Base-by-base conservation (phyloP, 306 rosid species). In the Vigna reflexopilosa region DNA sequence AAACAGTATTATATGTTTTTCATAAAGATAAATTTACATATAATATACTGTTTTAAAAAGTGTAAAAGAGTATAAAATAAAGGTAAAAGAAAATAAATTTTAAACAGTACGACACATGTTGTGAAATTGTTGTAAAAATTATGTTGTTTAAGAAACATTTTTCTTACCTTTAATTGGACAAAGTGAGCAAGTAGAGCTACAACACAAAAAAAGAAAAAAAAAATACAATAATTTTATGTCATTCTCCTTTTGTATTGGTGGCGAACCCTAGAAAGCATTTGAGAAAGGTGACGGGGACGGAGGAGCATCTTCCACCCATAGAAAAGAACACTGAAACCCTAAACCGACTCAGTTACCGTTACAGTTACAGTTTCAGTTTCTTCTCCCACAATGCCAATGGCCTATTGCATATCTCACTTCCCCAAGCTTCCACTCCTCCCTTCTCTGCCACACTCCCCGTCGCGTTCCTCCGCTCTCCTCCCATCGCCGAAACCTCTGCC, bases 351-450 rank as follows among this genome's bases (percentile, higher is more conserved):
- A 47, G 5, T 32, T 32, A 3, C 36, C 1, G 38, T 34, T 34
- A 13, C 55, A 10, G 40, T 36, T 6, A 8, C 12, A 42, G 10
- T 9, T 42, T 9, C 12, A 8, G 10, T 9, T 42, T 42, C 16
- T 45, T 11, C 16, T 12, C 3, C 20, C 15, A 56, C 76, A 51
- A 75, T 81, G 84, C 28, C 73, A 75, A 69, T 81, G 67, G 73
- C 77, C 0, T 30, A 75, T 20, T 70, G 77, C 77, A 59, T 81
- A 1, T 34, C 81, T 1, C 80, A 81, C 16, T 9, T 75, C 34
- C 22, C 63, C 57, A 81, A 68, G 5, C 80, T 81, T 7, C 76
- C 80, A 0, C 77, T 81, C 42, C 80, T 54, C 3, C 12, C 67
- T 8, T 56, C 78, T 48, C 47, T 62, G 54, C 14, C 80, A 3